Evolutionary conservation across 163 green algal species (phyloP), one percentile per base, ranked within the genome.

Genomic region (Picocystis sp.): DNA sequence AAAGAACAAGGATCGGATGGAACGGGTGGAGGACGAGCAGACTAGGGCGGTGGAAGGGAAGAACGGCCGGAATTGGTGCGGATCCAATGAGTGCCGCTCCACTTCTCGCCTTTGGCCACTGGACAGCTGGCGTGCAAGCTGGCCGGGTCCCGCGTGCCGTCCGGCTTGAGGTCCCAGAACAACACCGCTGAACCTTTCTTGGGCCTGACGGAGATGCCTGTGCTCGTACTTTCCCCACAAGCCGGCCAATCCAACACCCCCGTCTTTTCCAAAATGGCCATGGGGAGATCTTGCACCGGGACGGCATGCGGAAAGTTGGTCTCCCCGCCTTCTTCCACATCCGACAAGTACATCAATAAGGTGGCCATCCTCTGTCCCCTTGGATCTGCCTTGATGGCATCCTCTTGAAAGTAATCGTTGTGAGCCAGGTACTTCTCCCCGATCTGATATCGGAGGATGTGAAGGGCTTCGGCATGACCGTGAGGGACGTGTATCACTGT

Each of bases 11-110:
- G 29, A 38, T 12, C 5, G 29, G 29, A 19, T 19, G 17, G 17
- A 19, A 19, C 17, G 0, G 17, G 17, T 19, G 17, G 17, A 19
- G 17, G 17, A 19, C 17, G 17, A 19, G 17, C 17, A 38, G 5
- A 38, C 8, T 8, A 38, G 29, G 29, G 29, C 5, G 29, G 29
- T 38, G 29, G 29, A 8, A 38, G 29, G 8, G 29, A 38, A 8
- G 29, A 38, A 8, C 29, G 29, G 29, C 29, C 29, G 8, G 29
- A 38, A 38, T 38, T 38, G 29, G 29, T 38, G 29, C 29, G 74
- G 51, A 92, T 83, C 81, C 80, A 93, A 62, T 87, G 91, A 25
- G 76, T 85, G 13, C 72, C 74, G 9, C 46, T 73, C 81, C 82
- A 93, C 64, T 89, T 91, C 43, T 82, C 65, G 10, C 82, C 82